Evolutionary conservation across 495 filamentous ascomycete genomes (phyloP).

Genomic region (Gamarada debralockiae): DNA sequence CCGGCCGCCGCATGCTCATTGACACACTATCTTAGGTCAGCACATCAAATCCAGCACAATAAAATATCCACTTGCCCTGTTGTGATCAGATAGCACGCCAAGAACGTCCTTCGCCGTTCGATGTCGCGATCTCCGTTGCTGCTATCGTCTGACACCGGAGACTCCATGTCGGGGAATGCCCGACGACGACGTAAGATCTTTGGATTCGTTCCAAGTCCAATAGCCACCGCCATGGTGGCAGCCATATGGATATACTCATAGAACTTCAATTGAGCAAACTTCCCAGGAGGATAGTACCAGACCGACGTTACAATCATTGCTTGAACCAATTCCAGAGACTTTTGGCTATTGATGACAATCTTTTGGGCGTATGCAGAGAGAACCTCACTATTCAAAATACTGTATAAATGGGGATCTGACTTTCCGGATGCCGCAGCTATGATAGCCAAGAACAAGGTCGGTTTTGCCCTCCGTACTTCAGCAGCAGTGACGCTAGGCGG

Average conservation of each 20-base stretch:
- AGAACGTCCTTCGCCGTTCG: slow-evolving; percentile 33
- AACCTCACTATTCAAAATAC: slow-evolving; percentile 42
- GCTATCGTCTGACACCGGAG: slow-evolving; percentile 18
- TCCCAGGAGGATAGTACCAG: slow-evolving; percentile 46
- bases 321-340: slow-evolving; percentile 51
- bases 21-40: slow-evolving; percentile 34
- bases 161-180: slow-evolving; percentile 23
- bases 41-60: background rate
- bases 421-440: slow-evolving; percentile 44
- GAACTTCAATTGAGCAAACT: slow-evolving; percentile 43
- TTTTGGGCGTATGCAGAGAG: slow-evolving; percentile 42
- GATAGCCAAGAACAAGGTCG: slow-evolving; percentile 46
- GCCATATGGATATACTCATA: slow-evolving; percentile 55
- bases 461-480: slow-evolving; percentile 40
- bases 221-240: slow-evolving; percentile 50
- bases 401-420: slow-evolving; percentile 37
- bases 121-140: background rate
- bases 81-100: slow-evolving; percentile 44
- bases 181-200: no score
- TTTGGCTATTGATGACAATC: slow-evolving; percentile 46
- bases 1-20: slow-evolving; percentile 46
- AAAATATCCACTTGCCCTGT: slow-evolving; percentile 31
- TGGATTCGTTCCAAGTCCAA: slow-evolving; percentile 37
- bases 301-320: slow-evolving; percentile 41
- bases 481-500: slow-evolving; percentile 34